A percentile compares a stretch with the other conserved stretches of the same genome.
Evolutionary conservation across 805 yeast genomes (phyloP).

Genomic region (Kuraishia ogatae): DNA sequence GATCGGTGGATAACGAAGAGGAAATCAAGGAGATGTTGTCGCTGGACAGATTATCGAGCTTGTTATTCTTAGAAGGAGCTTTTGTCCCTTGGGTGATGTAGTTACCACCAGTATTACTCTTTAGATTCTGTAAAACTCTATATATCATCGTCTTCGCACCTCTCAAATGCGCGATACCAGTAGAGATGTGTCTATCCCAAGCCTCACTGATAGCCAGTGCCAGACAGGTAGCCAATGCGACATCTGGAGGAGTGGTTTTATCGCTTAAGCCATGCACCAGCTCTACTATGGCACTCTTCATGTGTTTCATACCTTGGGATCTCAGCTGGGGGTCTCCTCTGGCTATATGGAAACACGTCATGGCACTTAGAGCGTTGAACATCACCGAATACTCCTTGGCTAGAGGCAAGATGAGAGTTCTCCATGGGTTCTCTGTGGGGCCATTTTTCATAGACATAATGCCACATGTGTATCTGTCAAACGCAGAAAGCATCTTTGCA

Average conservation of each 20-base stretch:
- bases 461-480: conserved; percentile 37
- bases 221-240: conserved; percentile 57
- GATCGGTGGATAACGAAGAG: background rate
- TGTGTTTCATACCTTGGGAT: conserved; percentile 43
- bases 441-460: conserved; percentile 61
- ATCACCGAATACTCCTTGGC: conserved; percentile 47
- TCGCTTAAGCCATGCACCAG: conserved; percentile 46
- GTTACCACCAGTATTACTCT: background rate
- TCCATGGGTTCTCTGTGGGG: conserved; percentile 62
- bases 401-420: conserved; percentile 45
- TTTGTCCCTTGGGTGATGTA: background rate
- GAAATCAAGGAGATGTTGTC: background rate
- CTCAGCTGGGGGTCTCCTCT: conserved; percentile 34
- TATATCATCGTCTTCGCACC: conserved; percentile 59
- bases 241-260: conserved; percentile 46
- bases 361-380: conserved; percentile 55
- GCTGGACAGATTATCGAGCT: background rate
- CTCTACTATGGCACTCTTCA: conserved; percentile 52
- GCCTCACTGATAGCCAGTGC: conserved; percentile 58
- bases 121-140: conserved; percentile 25
- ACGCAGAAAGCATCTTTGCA: conserved; percentile 23
- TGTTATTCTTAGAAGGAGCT: background rate
- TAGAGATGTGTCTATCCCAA: conserved; percentile 60
- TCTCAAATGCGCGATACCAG: conserved; percentile 60
- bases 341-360: conserved; percentile 56